Percentiles rank a stretch among this genome's conserved stretches.
phyloP scores from a whole-genome alignment of 2,329 filamentous ascomycete genomes.

The Verticillium alfalfae region DNA sequence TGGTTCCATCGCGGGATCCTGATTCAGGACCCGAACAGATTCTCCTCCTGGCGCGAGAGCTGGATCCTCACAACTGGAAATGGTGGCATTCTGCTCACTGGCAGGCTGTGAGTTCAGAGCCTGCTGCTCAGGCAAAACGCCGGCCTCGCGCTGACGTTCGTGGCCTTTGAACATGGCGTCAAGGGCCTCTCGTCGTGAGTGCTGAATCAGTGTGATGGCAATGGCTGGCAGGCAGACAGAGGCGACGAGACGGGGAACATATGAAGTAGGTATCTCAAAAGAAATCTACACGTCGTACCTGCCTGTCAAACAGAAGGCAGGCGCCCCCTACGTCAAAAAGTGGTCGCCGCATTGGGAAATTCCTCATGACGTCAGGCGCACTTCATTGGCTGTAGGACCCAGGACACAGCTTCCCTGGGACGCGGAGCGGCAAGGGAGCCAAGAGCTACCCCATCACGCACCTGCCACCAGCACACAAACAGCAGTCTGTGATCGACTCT shows the following conservation, averaged over 20 bases:
- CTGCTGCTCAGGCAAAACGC: neutral
- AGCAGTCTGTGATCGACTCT: neutral
- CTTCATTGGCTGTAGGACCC: neutral
- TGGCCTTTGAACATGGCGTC: slow-evolving; percentile 7
- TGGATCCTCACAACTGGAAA: neutral
- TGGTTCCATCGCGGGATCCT: neutral
- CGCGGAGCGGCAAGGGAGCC: neutral
- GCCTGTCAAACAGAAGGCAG: neutral
- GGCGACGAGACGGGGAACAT: neutral
- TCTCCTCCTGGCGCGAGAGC: neutral
- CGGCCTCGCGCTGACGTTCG: neutral
- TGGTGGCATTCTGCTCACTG: neutral
- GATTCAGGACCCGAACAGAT: neutral
- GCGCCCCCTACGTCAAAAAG: slow-evolving; percentile 1
- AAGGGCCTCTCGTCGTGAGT: neutral
- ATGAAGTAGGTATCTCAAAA: no score
- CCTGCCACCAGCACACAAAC: no score
- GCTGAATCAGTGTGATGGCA: neutral
- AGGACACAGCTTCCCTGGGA: neutral
- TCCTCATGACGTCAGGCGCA: slow-evolving; percentile 1
- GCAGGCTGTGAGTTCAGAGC: neutral
- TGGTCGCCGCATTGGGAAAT: neutral
- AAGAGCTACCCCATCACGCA: no score
- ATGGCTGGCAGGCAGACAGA: neutral
- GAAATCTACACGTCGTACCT: neutral